Percentiles rank a stretch among this genome's conserved stretches.
phyloP scores from a whole-genome alignment of 345 rosid genomes.

The Aquilaria sinensis region DNA sequence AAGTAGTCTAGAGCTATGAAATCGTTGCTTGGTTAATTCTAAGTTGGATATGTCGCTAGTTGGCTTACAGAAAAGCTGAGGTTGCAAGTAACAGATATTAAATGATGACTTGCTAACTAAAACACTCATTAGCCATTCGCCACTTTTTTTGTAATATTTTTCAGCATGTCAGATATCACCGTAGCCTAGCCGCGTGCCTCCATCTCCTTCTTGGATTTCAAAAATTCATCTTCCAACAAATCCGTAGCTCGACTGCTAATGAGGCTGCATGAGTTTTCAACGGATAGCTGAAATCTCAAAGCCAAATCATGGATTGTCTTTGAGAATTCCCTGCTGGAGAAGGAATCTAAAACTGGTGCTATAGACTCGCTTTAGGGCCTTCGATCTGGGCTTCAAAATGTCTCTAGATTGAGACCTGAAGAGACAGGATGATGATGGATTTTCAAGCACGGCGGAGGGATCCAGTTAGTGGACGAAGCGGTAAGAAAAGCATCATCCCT shows the following conservation, averaged over 20 bases:
- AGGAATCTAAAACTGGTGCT: constrained; percentile 52
- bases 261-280: constrained; percentile 15
- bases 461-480: constrained; percentile 35
- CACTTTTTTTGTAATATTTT: too few relatives aligned
- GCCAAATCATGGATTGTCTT: constrained; percentile 26
- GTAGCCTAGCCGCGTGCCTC: too few relatives aligned
- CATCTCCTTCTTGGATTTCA: not conserved
- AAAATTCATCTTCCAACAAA: too few relatives aligned
- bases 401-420: constrained; percentile 42
- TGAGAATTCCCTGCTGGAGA: constrained; percentile 71
- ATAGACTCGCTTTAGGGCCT: constrained; percentile 34
- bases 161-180: too few relatives aligned
- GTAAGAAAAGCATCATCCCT: constrained; percentile 22
- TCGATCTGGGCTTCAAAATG: constrained; percentile 22
- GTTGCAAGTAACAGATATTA: too few relatives aligned
- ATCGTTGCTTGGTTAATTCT: too few relatives aligned
- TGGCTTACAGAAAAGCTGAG: too few relatives aligned
- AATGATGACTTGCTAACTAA: too few relatives aligned
- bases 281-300: constrained; percentile 40
- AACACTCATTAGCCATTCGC: too few relatives aligned
- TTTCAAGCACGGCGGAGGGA: constrained; percentile 39
- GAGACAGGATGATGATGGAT: constrained; percentile 23
- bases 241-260: not conserved
- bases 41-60: too few relatives aligned
- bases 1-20: too few relatives aligned